Conservation (phyloP, 345 rosid species). For the Moringa oleifera region DNA sequence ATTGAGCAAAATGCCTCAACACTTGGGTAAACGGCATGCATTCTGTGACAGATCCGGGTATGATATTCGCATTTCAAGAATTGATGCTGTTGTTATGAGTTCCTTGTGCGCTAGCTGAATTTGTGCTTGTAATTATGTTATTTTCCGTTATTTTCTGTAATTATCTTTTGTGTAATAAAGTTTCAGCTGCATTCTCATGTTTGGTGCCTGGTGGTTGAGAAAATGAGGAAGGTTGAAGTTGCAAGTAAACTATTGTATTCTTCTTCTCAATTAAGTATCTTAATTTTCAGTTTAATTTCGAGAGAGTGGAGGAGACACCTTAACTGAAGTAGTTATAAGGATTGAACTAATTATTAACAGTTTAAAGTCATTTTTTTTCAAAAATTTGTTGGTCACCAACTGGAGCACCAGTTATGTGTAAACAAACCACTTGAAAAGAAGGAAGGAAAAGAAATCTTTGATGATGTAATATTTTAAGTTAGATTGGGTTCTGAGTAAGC, state of each 20-base stretch:
- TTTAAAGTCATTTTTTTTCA: conserved; percentile 6
- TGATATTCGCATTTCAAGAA: background rate
- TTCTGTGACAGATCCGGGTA: conserved; percentile 23
- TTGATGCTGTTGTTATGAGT: background rate
- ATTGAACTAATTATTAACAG: conserved; percentile 8
- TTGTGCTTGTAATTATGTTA: background rate
- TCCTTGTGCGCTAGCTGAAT: background rate
- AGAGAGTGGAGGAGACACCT: conserved; percentile 18
- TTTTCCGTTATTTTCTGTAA: background rate
- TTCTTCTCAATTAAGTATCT: background rate
- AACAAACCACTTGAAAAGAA: too few species aligned
- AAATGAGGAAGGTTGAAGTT: background rate
- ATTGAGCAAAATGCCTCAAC: conserved; percentile 10
- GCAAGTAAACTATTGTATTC: background rate
- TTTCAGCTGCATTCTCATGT: conserved; percentile 11
- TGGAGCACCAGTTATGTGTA: too few species aligned
- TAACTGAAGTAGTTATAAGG: conserved; percentile 13
- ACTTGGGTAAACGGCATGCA: conserved; percentile 13
- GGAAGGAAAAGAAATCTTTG: too few species aligned
- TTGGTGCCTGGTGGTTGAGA: conserved; percentile 25
- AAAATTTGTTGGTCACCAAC: conserved; percentile 14
- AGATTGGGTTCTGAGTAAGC: conserved; percentile 5
- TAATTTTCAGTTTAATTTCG: background rate
- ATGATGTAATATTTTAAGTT: background rate
- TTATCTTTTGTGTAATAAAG: conserved; percentile 10